Evolutionary conservation across 208 protist species (phyloP).

Genomic region (Borovskyia barvae): DNA sequence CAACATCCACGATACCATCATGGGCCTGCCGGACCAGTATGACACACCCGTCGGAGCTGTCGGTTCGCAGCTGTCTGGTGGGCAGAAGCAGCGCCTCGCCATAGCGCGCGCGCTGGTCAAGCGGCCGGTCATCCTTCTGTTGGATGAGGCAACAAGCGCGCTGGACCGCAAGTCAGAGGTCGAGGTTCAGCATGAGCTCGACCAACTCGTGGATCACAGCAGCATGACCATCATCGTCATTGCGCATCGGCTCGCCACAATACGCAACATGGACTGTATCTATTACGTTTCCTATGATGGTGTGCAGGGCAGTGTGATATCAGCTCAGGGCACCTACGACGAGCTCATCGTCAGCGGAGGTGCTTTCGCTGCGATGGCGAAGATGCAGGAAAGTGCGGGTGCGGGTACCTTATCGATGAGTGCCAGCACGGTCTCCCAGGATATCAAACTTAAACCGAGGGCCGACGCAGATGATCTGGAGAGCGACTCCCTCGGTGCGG

Average conservation of each 20-base stretch:
- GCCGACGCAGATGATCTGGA: conserved; percentile 3
- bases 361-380: conserved; percentile 66
- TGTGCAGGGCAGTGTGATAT: conserved; percentile 47
- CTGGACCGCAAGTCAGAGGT: conserved; percentile 86
- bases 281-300: conserved; percentile 72
- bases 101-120: conserved; percentile 81
- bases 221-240: conserved; percentile 84
- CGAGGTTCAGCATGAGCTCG: conserved; percentile 71
- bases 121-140: conserved; percentile 63
- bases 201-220: conserved; percentile 62
- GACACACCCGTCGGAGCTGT: conserved; percentile 74
- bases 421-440: too few species aligned
- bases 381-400: conserved; percentile 37
- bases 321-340: conserved; percentile 58
- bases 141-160: conserved; percentile 89
- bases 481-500: conserved; percentile 43
- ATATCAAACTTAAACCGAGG: too few species aligned
- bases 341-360: conserved; percentile 51
- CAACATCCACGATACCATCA: conserved; percentile 84
- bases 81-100: conserved; percentile 88
- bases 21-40: conserved; percentile 73
- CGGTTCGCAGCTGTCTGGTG: conserved; percentile 80
- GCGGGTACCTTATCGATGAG: conserved; percentile 1
- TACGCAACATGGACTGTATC: conserved; percentile 87
- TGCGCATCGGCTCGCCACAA: conserved; percentile 89